Evolutionary conservation across 768 basidiomycete genomes (phyloP).

Genomic region (Dacryopinax primogenitus): DNA sequence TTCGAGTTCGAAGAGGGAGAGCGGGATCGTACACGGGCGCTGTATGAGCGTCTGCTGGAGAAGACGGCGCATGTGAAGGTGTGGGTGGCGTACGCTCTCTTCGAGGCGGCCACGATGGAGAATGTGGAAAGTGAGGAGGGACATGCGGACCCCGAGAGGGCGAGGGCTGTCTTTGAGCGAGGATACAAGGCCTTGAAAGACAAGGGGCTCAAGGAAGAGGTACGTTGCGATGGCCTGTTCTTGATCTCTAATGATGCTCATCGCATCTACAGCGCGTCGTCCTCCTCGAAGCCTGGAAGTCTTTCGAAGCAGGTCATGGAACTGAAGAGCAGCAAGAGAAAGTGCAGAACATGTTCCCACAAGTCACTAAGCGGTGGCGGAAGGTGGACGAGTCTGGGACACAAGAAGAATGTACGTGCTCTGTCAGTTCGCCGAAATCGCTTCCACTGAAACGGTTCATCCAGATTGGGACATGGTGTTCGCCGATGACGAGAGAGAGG

Average conservation of each 20-base stretch:
- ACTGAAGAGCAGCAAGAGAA: slow-evolving; percentile 57
- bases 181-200: slow-evolving; percentile 78
- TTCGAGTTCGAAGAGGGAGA: slow-evolving; percentile 93
- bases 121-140: slow-evolving; percentile 53
- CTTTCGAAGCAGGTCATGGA: slow-evolving; percentile 76
- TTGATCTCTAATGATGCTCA: neutral
- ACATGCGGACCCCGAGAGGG: slow-evolving; percentile 52
- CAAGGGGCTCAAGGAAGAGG: slow-evolving; percentile 78
- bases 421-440: neutral
- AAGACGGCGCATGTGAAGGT: slow-evolving; percentile 91
- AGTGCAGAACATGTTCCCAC: slow-evolving; percentile 88
- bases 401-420: slow-evolving; percentile 54
- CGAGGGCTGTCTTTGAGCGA: slow-evolving; percentile 69
- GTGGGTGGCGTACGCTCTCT: slow-evolving; percentile 90
- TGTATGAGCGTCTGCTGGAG: slow-evolving; percentile 79
- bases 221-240: slow-evolving; percentile 27
- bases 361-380: slow-evolving; percentile 69
- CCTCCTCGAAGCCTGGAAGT: slow-evolving; percentile 88
- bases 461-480: slow-evolving; percentile 91
- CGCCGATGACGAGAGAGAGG: slow-evolving; percentile 88
- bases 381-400: slow-evolving; percentile 77
- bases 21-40: slow-evolving; percentile 60
- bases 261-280: slow-evolving; percentile 59
- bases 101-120: slow-evolving; percentile 72
- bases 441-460: neutral